These are phyloP conservation scores for Triglochin maritima DNA, from an alignment of 106 monocot species.

Conservation along the genomic window DNA sequence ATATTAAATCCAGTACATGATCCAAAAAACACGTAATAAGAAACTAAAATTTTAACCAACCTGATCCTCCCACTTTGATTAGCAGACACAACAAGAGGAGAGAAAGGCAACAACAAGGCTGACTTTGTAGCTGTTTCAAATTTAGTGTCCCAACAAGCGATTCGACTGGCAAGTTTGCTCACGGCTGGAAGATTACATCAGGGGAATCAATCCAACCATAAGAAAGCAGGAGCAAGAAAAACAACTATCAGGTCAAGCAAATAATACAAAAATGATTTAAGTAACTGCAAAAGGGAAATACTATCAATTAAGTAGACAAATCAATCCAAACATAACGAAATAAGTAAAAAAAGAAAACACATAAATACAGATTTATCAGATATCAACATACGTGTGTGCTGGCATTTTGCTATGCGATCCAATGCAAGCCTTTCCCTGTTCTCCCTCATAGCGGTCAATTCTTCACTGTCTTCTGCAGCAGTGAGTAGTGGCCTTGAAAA, in stretches of 20 bases:
- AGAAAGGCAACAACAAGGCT: conserved; percentile 59
- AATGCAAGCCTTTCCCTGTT: conserved; percentile 61
- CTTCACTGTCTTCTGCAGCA: conserved; percentile 71
- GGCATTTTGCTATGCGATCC: conserved; percentile 80
- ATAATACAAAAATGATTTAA: neutral
- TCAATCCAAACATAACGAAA: neutral
- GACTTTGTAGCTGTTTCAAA: conserved; percentile 80
- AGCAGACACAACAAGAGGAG: conserved; percentile 90
- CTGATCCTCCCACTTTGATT: conserved; percentile 91
- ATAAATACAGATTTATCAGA: neutral
- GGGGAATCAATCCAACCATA: too few species aligned
- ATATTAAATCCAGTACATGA: neutral
- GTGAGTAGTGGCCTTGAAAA: conserved; percentile 92
- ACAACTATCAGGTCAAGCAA: too few species aligned
- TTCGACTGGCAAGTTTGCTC: conserved; percentile 66
- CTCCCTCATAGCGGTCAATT: conserved; percentile 53
- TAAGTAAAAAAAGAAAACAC: neutral
- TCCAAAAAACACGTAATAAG: neutral
- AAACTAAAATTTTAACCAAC: conserved; percentile 19
- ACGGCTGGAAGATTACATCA: conserved; percentile 32
- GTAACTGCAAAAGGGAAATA: conserved; percentile 1
- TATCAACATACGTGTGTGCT: conserved; percentile 59
- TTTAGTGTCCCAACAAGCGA: conserved; percentile 90
- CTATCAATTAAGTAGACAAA: neutral
- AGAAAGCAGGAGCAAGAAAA: too few species aligned